phyloP scores from a whole-genome alignment of 1,139 yeast species.

The Suhomyces taliae region DNA sequence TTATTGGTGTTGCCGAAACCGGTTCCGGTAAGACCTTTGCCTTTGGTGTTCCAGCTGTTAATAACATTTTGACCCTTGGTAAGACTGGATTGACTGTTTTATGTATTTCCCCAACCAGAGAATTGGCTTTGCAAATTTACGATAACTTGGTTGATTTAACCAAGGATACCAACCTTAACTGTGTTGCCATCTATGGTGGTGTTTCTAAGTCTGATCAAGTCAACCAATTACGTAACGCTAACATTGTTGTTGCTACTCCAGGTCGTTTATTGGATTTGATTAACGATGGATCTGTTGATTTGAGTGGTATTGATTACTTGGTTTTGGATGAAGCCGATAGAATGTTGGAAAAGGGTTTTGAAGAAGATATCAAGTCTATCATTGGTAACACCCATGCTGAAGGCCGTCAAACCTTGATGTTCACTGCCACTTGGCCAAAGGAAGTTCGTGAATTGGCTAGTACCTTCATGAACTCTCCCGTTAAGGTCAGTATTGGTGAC shows the following conservation, averaged over 20 bases:
- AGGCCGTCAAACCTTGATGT: constrained; percentile 80
- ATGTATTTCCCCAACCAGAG: constrained; percentile 95
- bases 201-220: constrained; percentile 94
- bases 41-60: constrained; percentile 95
- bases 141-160: constrained; percentile 77
- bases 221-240: constrained; percentile 58
- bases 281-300: constrained; percentile 81
- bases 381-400: constrained; percentile 52
- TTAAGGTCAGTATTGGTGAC: constrained; percentile 89
- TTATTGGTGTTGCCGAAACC: constrained; percentile 97
- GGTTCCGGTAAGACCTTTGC: constrained; percentile 98
- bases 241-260: constrained; percentile 93
- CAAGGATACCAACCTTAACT: constrained; percentile 54
- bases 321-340: constrained; percentile 98
- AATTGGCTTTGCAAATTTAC: constrained; percentile 88
- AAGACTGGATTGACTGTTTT: constrained; percentile 67
- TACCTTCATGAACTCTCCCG: constrained; percentile 78
- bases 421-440: constrained; percentile 87
- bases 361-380: constrained; percentile 88
- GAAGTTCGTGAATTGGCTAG: constrained; percentile 92
- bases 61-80: constrained; percentile 52
- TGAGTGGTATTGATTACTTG: constrained; percentile 68
- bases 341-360: constrained; percentile 95
- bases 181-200: constrained; percentile 95
- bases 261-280: constrained; percentile 91